phyloP scores from a whole-genome alignment of 352 stramenopile species.

The Globisporangium viniferum region DNA sequence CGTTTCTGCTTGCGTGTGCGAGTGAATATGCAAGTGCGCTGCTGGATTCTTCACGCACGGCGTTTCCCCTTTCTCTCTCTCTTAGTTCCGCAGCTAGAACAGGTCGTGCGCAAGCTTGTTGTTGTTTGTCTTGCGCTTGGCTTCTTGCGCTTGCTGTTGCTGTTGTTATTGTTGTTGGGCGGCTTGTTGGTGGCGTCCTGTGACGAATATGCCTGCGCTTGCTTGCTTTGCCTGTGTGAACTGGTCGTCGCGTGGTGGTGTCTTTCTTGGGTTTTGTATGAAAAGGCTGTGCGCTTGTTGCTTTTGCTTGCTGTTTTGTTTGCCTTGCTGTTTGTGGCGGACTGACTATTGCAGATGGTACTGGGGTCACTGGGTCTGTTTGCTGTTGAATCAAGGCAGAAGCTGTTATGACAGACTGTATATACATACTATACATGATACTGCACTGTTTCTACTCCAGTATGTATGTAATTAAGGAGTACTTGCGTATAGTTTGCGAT shows the following conservation, averaged over 20 bases:
- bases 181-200: not conserved
- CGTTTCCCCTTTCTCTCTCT: not conserved
- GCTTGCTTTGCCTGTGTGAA: not conserved
- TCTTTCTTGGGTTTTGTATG: not conserved
- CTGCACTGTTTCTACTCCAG: no score
- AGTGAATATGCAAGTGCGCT: not conserved
- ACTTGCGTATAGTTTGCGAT: no score
- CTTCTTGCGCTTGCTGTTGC: not conserved
- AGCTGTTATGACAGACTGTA: no score
- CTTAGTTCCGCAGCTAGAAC: not conserved
- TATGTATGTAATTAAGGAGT: no score
- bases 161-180: no score
- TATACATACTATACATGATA: no score
- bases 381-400: not conserved
- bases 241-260: not conserved
- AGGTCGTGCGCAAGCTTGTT: not conserved
- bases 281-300: not conserved
- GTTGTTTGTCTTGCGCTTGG: not conserved
- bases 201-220: not conserved
- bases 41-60: not conserved
- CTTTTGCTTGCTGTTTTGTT: not conserved
- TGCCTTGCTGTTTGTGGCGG: not conserved
- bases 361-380: not conserved
- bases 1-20: no score
- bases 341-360: not conserved